Evolutionary conservation across 1,284 basidiomycete genomes (phyloP).

Genomic region (Rhodotorula sp.): DNA sequence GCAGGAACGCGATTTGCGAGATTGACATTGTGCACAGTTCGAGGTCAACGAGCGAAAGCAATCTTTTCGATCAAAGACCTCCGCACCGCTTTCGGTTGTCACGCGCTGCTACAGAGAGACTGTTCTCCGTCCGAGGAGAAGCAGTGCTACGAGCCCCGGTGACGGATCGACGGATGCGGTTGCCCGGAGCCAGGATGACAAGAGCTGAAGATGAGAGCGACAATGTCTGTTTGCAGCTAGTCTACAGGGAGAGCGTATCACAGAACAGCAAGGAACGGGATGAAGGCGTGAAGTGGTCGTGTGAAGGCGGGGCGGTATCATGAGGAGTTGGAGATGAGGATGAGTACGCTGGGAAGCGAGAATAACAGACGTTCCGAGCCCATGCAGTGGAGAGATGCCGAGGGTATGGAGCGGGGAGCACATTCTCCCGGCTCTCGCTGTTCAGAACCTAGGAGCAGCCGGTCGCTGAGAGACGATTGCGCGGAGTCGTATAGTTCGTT

Average conservation of each 20-base stretch:
- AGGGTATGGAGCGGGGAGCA: no score
- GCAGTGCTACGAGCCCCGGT: no score
- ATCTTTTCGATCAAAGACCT: not conserved
- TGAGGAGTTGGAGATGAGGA: not conserved
- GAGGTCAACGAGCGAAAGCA: not conserved
- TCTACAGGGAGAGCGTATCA: not conserved
- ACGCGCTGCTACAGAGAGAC: no score
- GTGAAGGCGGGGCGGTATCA: not conserved
- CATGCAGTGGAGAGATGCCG: not conserved
- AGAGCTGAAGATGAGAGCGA: not conserved
- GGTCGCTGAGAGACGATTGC: conserved; percentile 14
- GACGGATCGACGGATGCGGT: no score
- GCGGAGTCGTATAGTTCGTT: conserved; percentile 15
- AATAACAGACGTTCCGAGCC: not conserved
- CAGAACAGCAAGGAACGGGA: not conserved
- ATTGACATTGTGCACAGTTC: conserved; percentile 33
- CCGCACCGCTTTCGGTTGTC: no score
- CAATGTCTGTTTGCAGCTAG: not conserved
- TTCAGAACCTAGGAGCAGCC: not conserved
- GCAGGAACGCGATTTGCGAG: conserved; percentile 37
- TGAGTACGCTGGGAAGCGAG: not conserved
- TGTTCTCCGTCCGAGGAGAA: no score
- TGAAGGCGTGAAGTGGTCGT: not conserved
- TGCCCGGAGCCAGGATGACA: no score
- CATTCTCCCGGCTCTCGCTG: no score